Base-by-base conservation (phyloP, 768 basidiomycete species). In the Omphalotus guepiniiformis region DNA sequence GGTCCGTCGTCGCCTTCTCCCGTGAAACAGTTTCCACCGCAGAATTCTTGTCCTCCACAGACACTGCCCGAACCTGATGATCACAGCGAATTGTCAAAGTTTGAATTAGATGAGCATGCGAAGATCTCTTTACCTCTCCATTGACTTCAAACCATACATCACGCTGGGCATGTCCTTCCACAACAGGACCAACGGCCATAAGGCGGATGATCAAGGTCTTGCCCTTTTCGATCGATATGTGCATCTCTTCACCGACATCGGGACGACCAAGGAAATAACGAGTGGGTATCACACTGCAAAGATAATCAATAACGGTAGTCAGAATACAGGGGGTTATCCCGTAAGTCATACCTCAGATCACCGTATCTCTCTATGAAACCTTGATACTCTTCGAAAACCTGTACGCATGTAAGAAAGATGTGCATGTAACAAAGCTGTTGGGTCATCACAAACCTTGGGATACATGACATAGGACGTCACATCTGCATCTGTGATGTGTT, bases 71-170 rank as follows among this genome's bases (percentile, higher is more conserved):
- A 55, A 93, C 80, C 89, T 94, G 53, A 58, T 60, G 46, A 45
- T 56, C 40, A 48, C 51, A 29, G 53, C 56, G 55, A 42, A 49
- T 23, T 56, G 38, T 19, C 9, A 1, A n/a, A 30, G 34, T 28
- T 44, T 44, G 42, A 22, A 9, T 25, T 7, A 18, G 18, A 35
- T 42, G 39, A 21, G 48, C 27, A 25, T 23, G 40, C 44, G 44
- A 42, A 42, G 41, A 43, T n/a, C n/a, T n/a, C 49, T 70, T 61
- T 61, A 88, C 89, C 76, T 95, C 92, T 68, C 93, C 93, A 58
- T 95, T 95, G 50, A 95, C 88, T 74, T 98, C 95, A 63, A 97
- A 95, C 89, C 95, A 96, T 50, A 95, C 92, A 64, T 98, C 94
- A 58, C 95, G 84, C 59, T 91, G 88, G 19, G 94, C 92, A 57